These are phyloP conservation scores for Trametes coccinea DNA, from an alignment of 768 basidiomycete species.

Conservation along the genomic window DNA sequence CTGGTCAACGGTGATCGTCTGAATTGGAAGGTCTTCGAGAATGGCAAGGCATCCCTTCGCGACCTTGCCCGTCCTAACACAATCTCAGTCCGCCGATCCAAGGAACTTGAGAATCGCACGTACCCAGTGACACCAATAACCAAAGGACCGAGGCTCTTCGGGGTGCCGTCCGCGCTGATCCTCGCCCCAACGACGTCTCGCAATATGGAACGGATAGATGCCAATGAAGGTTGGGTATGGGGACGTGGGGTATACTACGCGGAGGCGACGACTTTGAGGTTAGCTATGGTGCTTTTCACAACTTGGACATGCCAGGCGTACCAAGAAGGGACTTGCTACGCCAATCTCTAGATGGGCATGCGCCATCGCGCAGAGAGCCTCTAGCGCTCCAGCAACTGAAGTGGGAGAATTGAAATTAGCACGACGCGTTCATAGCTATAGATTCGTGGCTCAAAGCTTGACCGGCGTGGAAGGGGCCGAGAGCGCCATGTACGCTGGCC, in stretches of 20 bases:
- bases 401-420: too few relatives aligned
- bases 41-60: conserved; percentile 75
- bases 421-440: too few relatives aligned
- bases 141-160: conserved; percentile 68
- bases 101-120: conserved; percentile 17
- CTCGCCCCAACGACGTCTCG: conserved; percentile 52
- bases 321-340: conserved; percentile 80
- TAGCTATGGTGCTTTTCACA: background rate
- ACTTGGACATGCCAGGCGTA: conserved; percentile 36
- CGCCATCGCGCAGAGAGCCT: conserved; percentile 77
- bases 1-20: conserved; percentile 54
- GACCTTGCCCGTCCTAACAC: conserved; percentile 74
- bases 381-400: conserved; percentile 82
- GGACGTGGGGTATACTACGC: conserved; percentile 76
- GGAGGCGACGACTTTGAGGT: too few relatives aligned
- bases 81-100: background rate
- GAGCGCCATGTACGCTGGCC: too few relatives aligned
- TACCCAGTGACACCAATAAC: conserved; percentile 85
- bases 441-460: too few relatives aligned
- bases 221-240: conserved; percentile 65
- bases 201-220: conserved; percentile 54
- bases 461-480: too few relatives aligned
- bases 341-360: conserved; percentile 79
- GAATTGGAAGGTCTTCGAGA: conserved; percentile 67
- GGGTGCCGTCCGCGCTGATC: conserved; percentile 59